These are phyloP conservation scores for Begonia loranthoides DNA, from an alignment of 306 rosid species.

Conservation along the genomic window DNA sequence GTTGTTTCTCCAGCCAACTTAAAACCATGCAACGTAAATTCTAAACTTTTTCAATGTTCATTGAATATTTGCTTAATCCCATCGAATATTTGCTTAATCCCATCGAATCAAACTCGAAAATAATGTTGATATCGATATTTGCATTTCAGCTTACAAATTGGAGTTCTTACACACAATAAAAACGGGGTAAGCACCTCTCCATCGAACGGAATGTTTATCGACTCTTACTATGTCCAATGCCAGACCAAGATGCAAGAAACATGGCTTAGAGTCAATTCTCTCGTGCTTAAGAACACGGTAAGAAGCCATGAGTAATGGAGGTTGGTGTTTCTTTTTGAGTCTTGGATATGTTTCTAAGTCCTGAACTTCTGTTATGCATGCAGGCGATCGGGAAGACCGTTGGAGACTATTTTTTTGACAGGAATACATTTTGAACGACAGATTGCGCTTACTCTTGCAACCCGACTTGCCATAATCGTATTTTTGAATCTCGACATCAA, in stretches of 20 bases:
- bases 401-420: conserved; percentile 72
- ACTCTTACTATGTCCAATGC: conserved; percentile 87
- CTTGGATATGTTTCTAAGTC: background rate
- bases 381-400: conserved; percentile 84
- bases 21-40: conserved; percentile 51
- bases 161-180: conserved; percentile 51
- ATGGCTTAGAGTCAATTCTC: conserved; percentile 68
- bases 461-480: conserved; percentile 72
- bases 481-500: conserved; percentile 24
- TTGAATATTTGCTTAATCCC: too few relatives aligned
- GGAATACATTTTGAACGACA: conserved; percentile 48
- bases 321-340: too few relatives aligned
- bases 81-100: too few relatives aligned
- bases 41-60: background rate
- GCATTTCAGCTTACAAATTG: conserved; percentile 46
- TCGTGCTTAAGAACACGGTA: conserved; percentile 45
- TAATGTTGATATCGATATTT: too few relatives aligned
- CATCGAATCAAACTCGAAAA: too few relatives aligned
- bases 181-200: conserved; percentile 26
- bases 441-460: conserved; percentile 95
- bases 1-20: conserved; percentile 65
- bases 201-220: conserved; percentile 58
- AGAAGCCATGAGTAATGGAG: conserved; percentile 6
- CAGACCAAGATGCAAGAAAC: conserved; percentile 86
- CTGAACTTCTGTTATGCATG: conserved; percentile 9